A percentile compares a stretch with the other conserved stretches of the same genome.
Evolutionary conservation across 768 basidiomycete species (phyloP).

Genomic region (Hericium rajendrae): DNA sequence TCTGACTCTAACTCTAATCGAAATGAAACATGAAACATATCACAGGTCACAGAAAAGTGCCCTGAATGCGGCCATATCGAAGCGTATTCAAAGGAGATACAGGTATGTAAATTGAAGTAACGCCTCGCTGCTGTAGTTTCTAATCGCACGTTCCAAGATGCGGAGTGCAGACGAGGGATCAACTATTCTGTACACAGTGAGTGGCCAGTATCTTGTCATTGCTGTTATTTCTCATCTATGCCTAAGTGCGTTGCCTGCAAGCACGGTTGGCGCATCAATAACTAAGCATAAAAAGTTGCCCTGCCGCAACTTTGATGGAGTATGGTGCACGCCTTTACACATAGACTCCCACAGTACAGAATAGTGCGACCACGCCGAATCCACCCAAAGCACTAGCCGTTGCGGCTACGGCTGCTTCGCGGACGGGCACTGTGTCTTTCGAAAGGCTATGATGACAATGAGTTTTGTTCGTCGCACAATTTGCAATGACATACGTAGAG

Average conservation of each 20-base stretch:
- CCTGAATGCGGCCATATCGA: constrained; percentile 78
- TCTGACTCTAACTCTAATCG: background rate
- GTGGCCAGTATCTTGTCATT: constrained; percentile 21
- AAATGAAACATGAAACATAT: background rate
- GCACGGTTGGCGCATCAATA: constrained; percentile 78
- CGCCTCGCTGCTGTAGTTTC: background rate
- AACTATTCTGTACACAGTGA: constrained; percentile 87
- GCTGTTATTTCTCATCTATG: constrained; percentile 6
- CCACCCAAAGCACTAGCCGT: constrained; percentile 75
- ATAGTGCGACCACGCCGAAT: constrained; percentile 83
- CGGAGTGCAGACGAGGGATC: constrained; percentile 92
- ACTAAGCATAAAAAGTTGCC: constrained; percentile 26
- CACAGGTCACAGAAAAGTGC: constrained; percentile 82
- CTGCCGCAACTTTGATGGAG: constrained; percentile 73
- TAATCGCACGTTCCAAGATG: constrained; percentile 33
- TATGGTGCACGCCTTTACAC: constrained; percentile 34
- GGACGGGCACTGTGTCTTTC: constrained; percentile 52
- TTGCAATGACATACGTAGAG: constrained; percentile 52
- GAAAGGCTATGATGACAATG: constrained; percentile 47
- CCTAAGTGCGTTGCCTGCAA: constrained; percentile 64
- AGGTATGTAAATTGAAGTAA: constrained; percentile 36
- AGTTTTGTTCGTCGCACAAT: background rate
- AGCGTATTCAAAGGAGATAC: constrained; percentile 83
- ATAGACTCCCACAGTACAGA: constrained; percentile 79
- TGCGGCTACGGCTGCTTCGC: constrained; percentile 62